These are phyloP conservation scores for Solanum bulbocastanum DNA, from an alignment of 257 asterid species.

Conservation along the genomic window DNA sequence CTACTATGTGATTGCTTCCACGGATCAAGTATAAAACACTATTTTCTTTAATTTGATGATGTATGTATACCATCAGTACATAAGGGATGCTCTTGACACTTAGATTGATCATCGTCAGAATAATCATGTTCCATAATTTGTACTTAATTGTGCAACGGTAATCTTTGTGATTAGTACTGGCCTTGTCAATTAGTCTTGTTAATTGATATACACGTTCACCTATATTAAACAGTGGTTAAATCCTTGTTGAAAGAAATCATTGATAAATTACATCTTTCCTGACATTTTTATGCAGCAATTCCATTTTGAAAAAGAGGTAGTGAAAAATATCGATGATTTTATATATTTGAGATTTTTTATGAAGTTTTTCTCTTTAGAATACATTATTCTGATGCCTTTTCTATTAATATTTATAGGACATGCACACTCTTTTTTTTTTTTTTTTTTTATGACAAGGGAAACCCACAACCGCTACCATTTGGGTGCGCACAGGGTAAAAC, in stretches of 20 bases:
- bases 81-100: not conserved
- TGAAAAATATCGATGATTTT: not conserved
- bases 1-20: not conserved
- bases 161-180: not conserved
- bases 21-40: not conserved
- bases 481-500: too few species aligned
- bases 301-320: not conserved
- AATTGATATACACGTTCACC: not conserved
- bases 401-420: not conserved
- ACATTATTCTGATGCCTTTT: not conserved
- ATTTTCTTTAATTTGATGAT: not conserved
- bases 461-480: too few species aligned
- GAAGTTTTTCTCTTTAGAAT: not conserved
- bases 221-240: not conserved
- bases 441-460: too few species aligned
- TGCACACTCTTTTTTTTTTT: not conserved
- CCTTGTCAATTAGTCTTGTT: not conserved
- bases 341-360: not conserved
- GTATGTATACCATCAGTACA: not conserved
- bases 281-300: not conserved
- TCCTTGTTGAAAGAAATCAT: not conserved
- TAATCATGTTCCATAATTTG: not conserved
- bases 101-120: not conserved
- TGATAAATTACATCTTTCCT: not conserved
- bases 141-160: not conserved